Conservation (phyloP, 371 early-diverging fungal species). For the Lichtheimia corymbifera region DNA sequence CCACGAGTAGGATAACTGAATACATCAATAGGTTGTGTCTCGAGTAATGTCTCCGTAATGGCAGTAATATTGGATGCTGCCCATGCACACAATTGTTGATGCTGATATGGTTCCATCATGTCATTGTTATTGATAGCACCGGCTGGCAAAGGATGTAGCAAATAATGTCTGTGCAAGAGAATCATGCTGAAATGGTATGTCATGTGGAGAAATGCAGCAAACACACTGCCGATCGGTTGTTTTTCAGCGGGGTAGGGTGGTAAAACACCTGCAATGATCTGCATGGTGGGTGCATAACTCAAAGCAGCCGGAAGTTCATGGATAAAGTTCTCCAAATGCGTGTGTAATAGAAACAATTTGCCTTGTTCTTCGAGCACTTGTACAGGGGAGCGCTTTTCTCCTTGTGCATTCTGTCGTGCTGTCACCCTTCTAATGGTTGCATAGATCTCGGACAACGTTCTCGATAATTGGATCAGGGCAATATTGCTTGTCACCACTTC, state of each 20-base stretch:
- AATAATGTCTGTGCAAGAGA: slow-evolving; percentile 77
- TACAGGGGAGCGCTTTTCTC: slow-evolving; percentile 16
- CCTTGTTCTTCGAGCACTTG: slow-evolving; percentile 44
- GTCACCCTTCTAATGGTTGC: slow-evolving; percentile 23
- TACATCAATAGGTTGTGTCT: slow-evolving; percentile 19
- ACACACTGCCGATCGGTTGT: slow-evolving; percentile 38
- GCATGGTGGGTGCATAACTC: slow-evolving; percentile 37
- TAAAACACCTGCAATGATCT: slow-evolving; percentile 7
- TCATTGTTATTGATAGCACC: background rate
- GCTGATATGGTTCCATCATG: slow-evolving; percentile 23
- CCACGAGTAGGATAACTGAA: slow-evolving; percentile 38
- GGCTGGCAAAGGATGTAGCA: slow-evolving; percentile 23
- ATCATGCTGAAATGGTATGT: slow-evolving; percentile 80
- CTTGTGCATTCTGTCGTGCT: slow-evolving; percentile 27
- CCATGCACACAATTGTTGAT: slow-evolving; percentile 32
- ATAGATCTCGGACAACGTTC: slow-evolving; percentile 38
- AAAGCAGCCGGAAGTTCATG: slow-evolving; percentile 48
- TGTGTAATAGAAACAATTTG: slow-evolving; percentile 38
- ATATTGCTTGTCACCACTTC: slow-evolving; percentile 42
- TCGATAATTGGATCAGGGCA: slow-evolving; percentile 35
- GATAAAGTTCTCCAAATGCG: slow-evolving; percentile 42
- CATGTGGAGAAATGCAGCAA: slow-evolving; percentile 62
- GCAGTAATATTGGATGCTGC: slow-evolving; percentile 45
- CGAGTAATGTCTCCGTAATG: slow-evolving; percentile 34
- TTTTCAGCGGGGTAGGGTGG: slow-evolving; percentile 42